Base-by-base conservation (phyloP, 1,284 basidiomycete species). In the Cerioporus squamosus region DNA sequence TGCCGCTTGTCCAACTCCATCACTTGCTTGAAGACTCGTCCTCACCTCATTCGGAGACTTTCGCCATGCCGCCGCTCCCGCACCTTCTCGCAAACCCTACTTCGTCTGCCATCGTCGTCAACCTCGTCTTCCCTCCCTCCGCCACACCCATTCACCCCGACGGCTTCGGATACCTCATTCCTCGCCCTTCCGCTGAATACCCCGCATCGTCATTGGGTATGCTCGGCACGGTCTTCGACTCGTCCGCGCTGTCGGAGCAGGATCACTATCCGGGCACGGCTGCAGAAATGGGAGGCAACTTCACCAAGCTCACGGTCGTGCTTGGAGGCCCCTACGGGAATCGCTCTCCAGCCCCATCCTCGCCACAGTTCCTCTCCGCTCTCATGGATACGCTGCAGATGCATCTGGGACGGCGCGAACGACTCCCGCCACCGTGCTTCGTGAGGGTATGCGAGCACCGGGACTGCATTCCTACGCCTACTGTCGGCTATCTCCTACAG, bases 121-220 rank as follows among this genome's bases (percentile, higher is more conserved):
- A 93, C 75, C 75, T 95, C 68, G 77, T 94, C 70, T 87, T 95
- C 79, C 84, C 31, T 70, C 75, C 62, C 8, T 5, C 76, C 81
- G 22, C 80, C 82, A 6, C 70, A 68, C 73, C 73, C 6, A 79
- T 92, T 26, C 90, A 94, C 68, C 93, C 93, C 0, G 78, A 83
- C 14, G 97, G 96, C 0, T 98, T 98, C 73, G 97, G 97, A 1
- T 98, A 97, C 76, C 88, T 99, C 64, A 84, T 97, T 53, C 95
- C 96, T 0, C 89, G 95, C 7, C 85, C 90, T 0, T 64, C 51
- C 57, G 76, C 8, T 10, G 40, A 68, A 29, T 85, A 85, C 71
- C 62, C 71, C 18, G 61, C 67, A 33, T 68, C 61, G 67, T 66
- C 75, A 61, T 66, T 83, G 58, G 84, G 89, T 7, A 81, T 94